These are phyloP conservation scores for Nematocida homosporus DNA, from an alignment of 371 early-diverging fungal genomes.

Conservation along the genomic window DNA sequence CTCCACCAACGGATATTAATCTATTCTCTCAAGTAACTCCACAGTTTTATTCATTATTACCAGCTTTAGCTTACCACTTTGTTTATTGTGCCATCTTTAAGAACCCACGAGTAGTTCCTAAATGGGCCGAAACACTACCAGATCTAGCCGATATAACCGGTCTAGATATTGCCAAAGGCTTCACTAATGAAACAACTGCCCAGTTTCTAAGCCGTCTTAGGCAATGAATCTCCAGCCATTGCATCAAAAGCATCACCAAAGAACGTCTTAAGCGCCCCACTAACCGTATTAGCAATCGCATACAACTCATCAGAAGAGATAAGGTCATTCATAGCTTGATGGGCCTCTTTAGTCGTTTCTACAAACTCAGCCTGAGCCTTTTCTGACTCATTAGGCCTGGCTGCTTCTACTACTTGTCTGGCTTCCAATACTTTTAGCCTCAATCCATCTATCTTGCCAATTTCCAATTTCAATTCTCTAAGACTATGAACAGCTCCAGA, in stretches of 20 bases:
- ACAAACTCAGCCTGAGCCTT: constrained; percentile 42
- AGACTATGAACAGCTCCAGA: constrained; percentile 35
- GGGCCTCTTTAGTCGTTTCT: constrained; percentile 32
- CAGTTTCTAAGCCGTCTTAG: constrained; percentile 46
- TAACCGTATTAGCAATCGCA: constrained; percentile 12
- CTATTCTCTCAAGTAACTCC: too few relatives aligned
- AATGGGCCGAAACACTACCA: constrained; percentile 1
- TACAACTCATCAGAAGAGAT: constrained; percentile 23
- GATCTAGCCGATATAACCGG: constrained; percentile 23
- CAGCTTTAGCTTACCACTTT: constrained; percentile 16
- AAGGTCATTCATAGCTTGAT: constrained; percentile 49
- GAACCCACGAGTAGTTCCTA: not conserved
- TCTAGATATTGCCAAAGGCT: constrained; percentile 2
- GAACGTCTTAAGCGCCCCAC: constrained; percentile 7
- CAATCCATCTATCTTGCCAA: constrained; percentile 56
- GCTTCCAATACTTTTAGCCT: constrained; percentile 58
- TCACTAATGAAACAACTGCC: constrained; percentile 24
- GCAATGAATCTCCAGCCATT: constrained; percentile 44
- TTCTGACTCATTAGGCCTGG: constrained; percentile 40
- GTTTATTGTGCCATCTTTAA: constrained; percentile 7
- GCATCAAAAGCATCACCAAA: constrained; percentile 55
- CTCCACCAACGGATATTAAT: too few relatives aligned
- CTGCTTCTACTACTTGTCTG: constrained; percentile 56
- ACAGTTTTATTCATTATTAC: constrained; percentile 1
- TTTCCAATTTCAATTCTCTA: constrained; percentile 45